Percentiles rank a stretch among this genome's conserved stretches.
phyloP scores from a whole-genome alignment of 75 land plant species.

The Selaginella tamariscina region DNA sequence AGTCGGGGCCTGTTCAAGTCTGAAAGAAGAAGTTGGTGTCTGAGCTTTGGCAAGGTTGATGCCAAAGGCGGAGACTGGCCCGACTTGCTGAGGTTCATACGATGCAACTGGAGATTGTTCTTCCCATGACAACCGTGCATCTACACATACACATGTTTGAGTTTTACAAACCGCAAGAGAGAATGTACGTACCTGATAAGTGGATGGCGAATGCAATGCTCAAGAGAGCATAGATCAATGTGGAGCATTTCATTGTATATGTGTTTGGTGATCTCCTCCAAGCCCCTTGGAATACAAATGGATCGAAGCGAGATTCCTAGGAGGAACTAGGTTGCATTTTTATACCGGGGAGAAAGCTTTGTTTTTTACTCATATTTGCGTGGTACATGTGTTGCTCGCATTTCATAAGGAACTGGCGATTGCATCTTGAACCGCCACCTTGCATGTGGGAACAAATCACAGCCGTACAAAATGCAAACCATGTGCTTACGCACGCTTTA shows the following conservation, averaged over 20 bases:
- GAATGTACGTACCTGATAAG: neutral
- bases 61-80: neutral
- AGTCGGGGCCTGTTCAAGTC: neutral
- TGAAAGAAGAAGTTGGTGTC: neutral
- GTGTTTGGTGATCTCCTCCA: neutral
- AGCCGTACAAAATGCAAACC: neutral
- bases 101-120: neutral
- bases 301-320: no score
- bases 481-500: no score
- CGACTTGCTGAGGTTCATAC: neutral
- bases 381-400: neutral
- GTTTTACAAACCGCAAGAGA: neutral
- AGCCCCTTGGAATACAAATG: neutral
- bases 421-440: neutral
- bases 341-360: neutral
- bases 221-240: neutral
- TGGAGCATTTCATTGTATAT: neutral
- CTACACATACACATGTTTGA: neutral
- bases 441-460: neutral
- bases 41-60: neutral
- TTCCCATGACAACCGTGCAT: neutral
- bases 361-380: neutral
- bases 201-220: neutral
- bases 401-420: neutral
- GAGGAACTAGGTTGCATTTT: no score